Evolutionary conservation across 495 filamentous ascomycete genomes (phyloP), one percentile per base, ranked within the genome.

Genomic region (Talaromyces wortmannii): DNA sequence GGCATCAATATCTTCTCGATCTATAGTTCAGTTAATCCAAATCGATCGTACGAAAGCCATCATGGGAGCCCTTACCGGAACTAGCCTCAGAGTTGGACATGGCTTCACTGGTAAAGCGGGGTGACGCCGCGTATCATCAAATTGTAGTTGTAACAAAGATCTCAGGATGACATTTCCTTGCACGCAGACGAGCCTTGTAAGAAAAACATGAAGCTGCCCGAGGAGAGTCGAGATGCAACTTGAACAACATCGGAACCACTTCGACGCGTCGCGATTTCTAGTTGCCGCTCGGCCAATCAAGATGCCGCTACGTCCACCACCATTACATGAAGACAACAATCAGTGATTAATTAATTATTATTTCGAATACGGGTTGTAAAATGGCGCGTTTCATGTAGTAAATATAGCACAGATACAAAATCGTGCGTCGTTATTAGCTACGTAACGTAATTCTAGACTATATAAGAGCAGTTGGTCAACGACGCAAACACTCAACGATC

Each of bases 201-300:
- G 23, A 23, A 23, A 23, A 23, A 23, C 23, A 23, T 23, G 23
- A 23, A 23, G 23, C 23, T 23, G 23, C 23, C 23, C 23, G 23
- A 23, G 23, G 23, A 23, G 23, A 23, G 23, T 23, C 23, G 23
- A 23, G 23, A 23, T 23, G 23, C 23, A 23, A 23, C 23, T 23
- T 23, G 23, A 23, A 23, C 23, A 23, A 23, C 23, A 23, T 23
- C 23, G 23, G 4, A 23, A 4, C 23, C 23, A 4, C 23, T 23
- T 1, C 6, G 50, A 52, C 33, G 50, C 50, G 50, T 52, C 50
- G 17, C 18, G 17, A 52, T 52, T 17, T 52, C 15, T 13, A 17
- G 33, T 44, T 52, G 31, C 50, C 16, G 50, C 17, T 33, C 29
- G 23, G 7, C 50, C 50, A 52, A 52, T 52, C 50, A 52, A 32